A percentile compares a stretch with the other conserved stretches of the same genome.
Evolutionary conservation across 2,329 filamentous ascomycete genomes (phyloP).

Genomic region (Penicillium sp.): DNA sequence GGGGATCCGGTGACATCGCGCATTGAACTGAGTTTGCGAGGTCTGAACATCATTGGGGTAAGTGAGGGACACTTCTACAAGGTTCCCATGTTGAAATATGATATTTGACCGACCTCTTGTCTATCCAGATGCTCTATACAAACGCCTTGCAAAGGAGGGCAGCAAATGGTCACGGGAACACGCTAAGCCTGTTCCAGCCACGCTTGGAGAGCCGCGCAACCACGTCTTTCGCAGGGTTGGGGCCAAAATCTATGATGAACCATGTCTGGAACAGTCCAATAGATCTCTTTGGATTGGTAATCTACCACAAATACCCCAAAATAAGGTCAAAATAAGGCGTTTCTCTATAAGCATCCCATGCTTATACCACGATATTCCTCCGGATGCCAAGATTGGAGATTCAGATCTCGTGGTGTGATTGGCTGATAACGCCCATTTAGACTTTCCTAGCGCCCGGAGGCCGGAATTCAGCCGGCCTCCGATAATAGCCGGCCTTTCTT

Average conservation of each 20-base stretch:
- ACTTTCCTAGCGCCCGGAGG: slow-evolving; percentile 36
- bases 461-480: slow-evolving; percentile 48
- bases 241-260: not conserved
- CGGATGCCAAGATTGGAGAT: slow-evolving; percentile 21
- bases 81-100: not conserved
- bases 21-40: slow-evolving; percentile 9
- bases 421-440: slow-evolving; percentile 22
- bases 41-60: not conserved
- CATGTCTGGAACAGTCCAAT: not conserved
- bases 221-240: not conserved
- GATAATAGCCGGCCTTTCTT: slow-evolving; percentile 31
- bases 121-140: slow-evolving; percentile 30
- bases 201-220: not conserved
- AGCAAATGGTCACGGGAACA: slow-evolving; percentile 31
- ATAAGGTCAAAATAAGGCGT: not conserved
- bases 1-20: slow-evolving; percentile 28
- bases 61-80: not conserved
- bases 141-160: slow-evolving; percentile 29
- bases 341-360: slow-evolving; percentile 15
- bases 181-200: slow-evolving; percentile 28
- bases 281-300: not conserved
- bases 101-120: slow-evolving; percentile 13
- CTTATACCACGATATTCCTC: slow-evolving; percentile 24
- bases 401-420: slow-evolving; percentile 20
- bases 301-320: not conserved